Evolutionary conservation across 306 rosid genomes (phyloP), one percentile per base, ranked within the genome.

Genomic region (Fagus crenata): DNA sequence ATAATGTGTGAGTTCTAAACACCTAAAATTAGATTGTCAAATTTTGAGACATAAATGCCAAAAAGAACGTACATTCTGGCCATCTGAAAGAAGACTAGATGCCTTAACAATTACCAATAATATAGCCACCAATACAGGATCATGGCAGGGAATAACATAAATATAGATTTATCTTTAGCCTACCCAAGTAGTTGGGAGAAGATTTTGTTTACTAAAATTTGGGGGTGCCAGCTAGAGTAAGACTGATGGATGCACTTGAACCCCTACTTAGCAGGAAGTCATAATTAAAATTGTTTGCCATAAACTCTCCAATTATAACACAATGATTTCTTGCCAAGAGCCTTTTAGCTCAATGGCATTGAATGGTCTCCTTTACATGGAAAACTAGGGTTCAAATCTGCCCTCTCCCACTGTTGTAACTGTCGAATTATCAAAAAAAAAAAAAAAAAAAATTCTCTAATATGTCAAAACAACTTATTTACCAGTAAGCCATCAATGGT

Each of bases 131-230:
- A 37, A 15, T 61, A 32, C 12, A 11, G 41, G 15, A 61, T 32
- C 13, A 61, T 61, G 18, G 68, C 13, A 12, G 68, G 41, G 18
- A 61, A 33, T 32, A 13, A 13, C 68, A 61, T 9, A 32, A 4
- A 5, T 33, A 61, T 13, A 8, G 51, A 58, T 58, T 22, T 58
- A 58, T 58, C 35, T 58, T 73, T 49, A 4, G 54, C 28, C 71
- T 42, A 56, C 78, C 46, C 43, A 73, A 37, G 71, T 12, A 69
- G 60, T 63, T 43, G 49, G 69, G 79, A 71, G 46, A 71, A 71
- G 74, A n/a, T 40, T 54, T 81, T 13, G 72, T 53, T 58, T 68
- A 68, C 49, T 9, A 35, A 71, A 70, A 77, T 58, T 36, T 40
- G 51, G 43, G 39, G 55, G 49, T 64, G 51, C 74, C 46, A 46